A percentile compares a stretch with the other conserved stretches of the same genome.
Conservation (phyloP, 2,329 filamentous ascomycete species). For the Epichloe scottii region DNA sequence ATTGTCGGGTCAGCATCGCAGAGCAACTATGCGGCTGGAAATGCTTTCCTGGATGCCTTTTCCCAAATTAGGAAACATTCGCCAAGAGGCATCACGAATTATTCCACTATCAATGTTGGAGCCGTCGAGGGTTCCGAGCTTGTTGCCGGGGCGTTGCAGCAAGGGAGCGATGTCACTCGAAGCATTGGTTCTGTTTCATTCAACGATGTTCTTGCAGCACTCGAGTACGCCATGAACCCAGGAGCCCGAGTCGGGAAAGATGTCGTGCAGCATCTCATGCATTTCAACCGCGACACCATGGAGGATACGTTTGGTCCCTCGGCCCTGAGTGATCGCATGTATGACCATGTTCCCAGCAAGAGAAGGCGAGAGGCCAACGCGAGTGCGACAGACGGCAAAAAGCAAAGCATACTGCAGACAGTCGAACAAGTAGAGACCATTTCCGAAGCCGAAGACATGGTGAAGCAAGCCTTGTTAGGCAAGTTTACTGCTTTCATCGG, state of each 20-base stretch:
- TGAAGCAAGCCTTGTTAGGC: neutral
- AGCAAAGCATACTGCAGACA: too few relatives aligned
- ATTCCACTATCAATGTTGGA: neutral
- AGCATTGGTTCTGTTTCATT: slow-evolving; percentile 21
- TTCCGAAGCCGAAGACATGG: neutral
- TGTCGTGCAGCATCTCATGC: neutral
- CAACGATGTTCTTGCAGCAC: too few relatives aligned
- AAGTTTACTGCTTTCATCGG: neutral
- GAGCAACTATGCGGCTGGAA: slow-evolving; percentile 38
- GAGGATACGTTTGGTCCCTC: neutral
- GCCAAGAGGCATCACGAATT: neutral
- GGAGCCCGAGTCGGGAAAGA: slow-evolving; percentile 1
- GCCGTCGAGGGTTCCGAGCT: slow-evolving; percentile 18
- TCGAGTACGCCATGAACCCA: slow-evolving; percentile 13
- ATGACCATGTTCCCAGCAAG: neutral
- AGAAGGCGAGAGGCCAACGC: neutral
- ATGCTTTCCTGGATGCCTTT: slow-evolving; percentile 28
- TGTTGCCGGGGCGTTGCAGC: neutral
- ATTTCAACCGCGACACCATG: neutral
- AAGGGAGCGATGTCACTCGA: slow-evolving; percentile 5
- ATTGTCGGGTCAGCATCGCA: slow-evolving; percentile 38
- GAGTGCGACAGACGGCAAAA: too few relatives aligned
- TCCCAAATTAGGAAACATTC: slow-evolving; percentile 18
- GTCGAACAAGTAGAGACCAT: too few relatives aligned
- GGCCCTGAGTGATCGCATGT: neutral